phyloP scores from a whole-genome alignment of 306 rosid species.

The Bauhinia variegata region DNA sequence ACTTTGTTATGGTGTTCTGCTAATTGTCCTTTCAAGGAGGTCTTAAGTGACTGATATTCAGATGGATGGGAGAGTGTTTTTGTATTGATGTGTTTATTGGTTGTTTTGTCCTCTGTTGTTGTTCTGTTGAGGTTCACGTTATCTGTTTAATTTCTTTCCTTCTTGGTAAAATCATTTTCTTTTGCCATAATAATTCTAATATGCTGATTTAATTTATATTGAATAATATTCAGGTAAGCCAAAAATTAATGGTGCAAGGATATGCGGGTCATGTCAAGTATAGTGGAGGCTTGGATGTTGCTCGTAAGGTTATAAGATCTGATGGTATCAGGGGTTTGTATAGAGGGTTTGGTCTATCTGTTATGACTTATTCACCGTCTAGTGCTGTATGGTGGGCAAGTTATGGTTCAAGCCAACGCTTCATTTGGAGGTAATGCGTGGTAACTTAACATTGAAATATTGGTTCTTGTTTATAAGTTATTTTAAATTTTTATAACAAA shows the following conservation, averaged over 20 bases:
- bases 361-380: constrained; percentile 90
- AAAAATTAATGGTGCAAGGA: constrained; percentile 95
- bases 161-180: constrained; percentile 15
- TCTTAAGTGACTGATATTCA: constrained; percentile 14
- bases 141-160: constrained; percentile 23
- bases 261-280: constrained; percentile 75
- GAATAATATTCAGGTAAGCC: constrained; percentile 66
- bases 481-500: constrained; percentile 10
- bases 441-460: constrained; percentile 23
- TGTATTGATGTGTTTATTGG: background rate
- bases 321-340: constrained; percentile 82
- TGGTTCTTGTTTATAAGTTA: constrained; percentile 26
- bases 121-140: constrained; percentile 6
- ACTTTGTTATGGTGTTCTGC: constrained; percentile 10
- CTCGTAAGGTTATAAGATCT: constrained; percentile 63
- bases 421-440: constrained; percentile 90
- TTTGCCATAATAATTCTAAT: constrained; percentile 8
- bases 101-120: background rate
- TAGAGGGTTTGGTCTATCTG: constrained; percentile 87
- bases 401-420: constrained; percentile 89
- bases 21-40: constrained; percentile 15
- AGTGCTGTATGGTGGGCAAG: constrained; percentile 99
- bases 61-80: background rate
- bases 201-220: constrained; percentile 29
- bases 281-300: constrained; percentile 88